Percentiles rank a stretch among this genome's conserved stretches.
Conservation (phyloP, 257 asterid species). For the Dorcoceras hygrometricum region DNA sequence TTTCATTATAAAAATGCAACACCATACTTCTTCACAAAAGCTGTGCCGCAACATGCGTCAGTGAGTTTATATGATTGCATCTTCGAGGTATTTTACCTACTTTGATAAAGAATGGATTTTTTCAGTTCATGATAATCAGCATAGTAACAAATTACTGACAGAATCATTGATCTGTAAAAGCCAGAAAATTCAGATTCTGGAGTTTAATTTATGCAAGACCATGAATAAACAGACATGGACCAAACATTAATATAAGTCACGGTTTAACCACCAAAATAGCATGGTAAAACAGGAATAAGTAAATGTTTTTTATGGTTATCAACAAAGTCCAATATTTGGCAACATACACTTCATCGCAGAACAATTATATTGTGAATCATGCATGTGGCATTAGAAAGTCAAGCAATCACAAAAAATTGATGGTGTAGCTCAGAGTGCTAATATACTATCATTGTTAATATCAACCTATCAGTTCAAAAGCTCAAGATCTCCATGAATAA, state of each 20-base stretch:
- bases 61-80: not conserved
- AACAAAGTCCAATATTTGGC: constrained; percentile 18
- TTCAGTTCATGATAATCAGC: not conserved
- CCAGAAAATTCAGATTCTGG: not conserved
- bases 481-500: constrained; percentile 20
- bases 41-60: not conserved
- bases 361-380: not conserved
- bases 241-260: not conserved
- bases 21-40: not conserved
- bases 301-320: constrained; percentile 12
- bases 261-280: constrained; percentile 13
- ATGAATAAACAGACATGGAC: not conserved
- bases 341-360: constrained; percentile 15
- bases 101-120: not conserved
- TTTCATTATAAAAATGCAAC: not conserved
- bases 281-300: not conserved
- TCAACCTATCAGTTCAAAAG: constrained; percentile 22
- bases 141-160: not conserved
- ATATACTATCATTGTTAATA: constrained; percentile 21
- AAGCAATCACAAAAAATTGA: not conserved
- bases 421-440: constrained; percentile 18
- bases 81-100: not conserved
- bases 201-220: not conserved
- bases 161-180: not conserved
- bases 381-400: not conserved